A percentile compares a stretch with the other conserved stretches of the same genome.
Conservation (phyloP, 495 filamentous ascomycete species). For the Massariosphaeria phaeospora region DNA sequence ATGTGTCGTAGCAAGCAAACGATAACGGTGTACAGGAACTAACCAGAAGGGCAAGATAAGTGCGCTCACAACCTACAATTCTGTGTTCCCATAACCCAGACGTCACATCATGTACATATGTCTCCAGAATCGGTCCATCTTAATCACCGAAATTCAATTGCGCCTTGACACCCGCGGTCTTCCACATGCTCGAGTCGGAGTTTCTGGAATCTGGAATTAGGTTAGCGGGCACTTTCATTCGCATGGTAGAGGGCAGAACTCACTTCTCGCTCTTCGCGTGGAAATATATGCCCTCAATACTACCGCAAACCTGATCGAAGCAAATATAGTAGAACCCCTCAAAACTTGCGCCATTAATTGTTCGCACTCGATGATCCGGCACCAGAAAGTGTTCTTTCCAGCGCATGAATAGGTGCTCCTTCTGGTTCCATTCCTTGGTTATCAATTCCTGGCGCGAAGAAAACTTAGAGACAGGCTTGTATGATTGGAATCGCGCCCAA, state of each 20-base stretch:
- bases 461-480: constrained; percentile 70
- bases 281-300: constrained; percentile 91
- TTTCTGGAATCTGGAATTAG: constrained; percentile 74
- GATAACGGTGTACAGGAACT: constrained; percentile 4
- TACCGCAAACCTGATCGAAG: constrained; percentile 86
- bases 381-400: constrained; percentile 99
- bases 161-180: constrained; percentile 77
- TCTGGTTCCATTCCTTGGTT: constrained; percentile 61
- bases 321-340: constrained; percentile 99
- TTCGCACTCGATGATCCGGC: constrained; percentile 84
- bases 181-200: constrained; percentile 83
- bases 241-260: constrained; percentile 43
- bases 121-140: constrained; percentile 29
- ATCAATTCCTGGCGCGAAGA: constrained; percentile 73
- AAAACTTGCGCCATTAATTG: constrained; percentile 90
- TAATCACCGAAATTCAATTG: constrained; percentile 82
- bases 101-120: constrained; percentile 18
- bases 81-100: constrained; percentile 12
- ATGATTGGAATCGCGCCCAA: constrained; percentile 86
- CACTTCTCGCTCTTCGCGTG: constrained; percentile 96
- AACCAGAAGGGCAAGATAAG: constrained; percentile 2
- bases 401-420: constrained; percentile 95
- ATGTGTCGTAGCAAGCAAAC: not conserved
- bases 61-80: constrained; percentile 19
- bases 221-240: constrained; percentile 28